Conservation (phyloP, 306 rosid species). For the Astragalus membranaceus region DNA sequence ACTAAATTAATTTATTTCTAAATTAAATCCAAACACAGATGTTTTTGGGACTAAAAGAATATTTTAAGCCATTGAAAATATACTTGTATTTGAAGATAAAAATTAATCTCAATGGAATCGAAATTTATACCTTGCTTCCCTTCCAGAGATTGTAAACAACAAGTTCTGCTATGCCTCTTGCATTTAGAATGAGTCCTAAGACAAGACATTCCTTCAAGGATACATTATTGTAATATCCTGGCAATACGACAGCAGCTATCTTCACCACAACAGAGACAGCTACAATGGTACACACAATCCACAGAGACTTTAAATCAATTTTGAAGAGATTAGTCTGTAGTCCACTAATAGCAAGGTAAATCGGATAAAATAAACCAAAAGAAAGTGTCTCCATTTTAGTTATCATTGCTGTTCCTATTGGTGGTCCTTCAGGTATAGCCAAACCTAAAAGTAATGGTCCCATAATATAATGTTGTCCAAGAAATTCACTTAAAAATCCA, state of each 20-base stretch:
- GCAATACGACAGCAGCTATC: conserved; percentile 42
- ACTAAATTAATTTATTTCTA: too few species aligned
- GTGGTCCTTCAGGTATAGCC: conserved; percentile 55
- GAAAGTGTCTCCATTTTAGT: conserved; percentile 33
- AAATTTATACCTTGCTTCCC: conserved; percentile 25
- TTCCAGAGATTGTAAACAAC: conserved; percentile 38
- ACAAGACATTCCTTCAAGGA: conserved; percentile 33
- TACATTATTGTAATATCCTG: conserved; percentile 29
- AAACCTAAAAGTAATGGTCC: conserved; percentile 61
- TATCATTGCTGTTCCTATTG: conserved; percentile 46
- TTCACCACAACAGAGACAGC: conserved; percentile 22
- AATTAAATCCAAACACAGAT: too few species aligned
- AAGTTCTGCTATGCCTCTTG: conserved; percentile 55
- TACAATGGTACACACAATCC: conserved; percentile 24
- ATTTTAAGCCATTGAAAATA: too few species aligned
- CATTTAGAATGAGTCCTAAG: conserved; percentile 53
- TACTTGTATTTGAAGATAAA: too few species aligned
- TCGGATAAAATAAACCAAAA: conserved; percentile 45
- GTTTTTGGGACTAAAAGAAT: too few species aligned
- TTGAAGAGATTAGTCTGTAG: conserved; percentile 38
- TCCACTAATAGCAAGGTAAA: conserved; percentile 50
- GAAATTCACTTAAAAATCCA: conserved; percentile 34
- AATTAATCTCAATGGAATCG: too few species aligned
- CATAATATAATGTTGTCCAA: conserved; percentile 52
- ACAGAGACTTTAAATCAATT: neutral